Percentiles rank a stretch among this genome's conserved stretches.
These are phyloP conservation scores for Quercus parvula DNA, from an alignment of 306 rosid species.

Conservation along the genomic window DNA sequence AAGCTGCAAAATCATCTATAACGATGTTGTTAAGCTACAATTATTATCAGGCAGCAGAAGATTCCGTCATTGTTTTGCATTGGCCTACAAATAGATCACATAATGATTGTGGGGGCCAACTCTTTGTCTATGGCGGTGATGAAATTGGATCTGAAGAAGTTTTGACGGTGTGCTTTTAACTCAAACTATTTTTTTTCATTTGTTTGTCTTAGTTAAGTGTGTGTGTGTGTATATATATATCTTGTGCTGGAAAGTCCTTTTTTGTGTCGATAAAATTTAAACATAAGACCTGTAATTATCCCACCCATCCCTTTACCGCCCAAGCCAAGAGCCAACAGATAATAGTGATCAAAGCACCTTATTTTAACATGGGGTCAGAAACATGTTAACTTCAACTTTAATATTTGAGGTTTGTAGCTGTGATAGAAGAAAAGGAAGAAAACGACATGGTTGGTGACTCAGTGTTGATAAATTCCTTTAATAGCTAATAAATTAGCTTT, in stretches of 20 bases:
- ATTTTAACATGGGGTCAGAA: background rate
- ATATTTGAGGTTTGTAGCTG: background rate
- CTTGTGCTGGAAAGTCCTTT: background rate
- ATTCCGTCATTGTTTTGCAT: slow-evolving; percentile 65
- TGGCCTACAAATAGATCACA: slow-evolving; percentile 47
- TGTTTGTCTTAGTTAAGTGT: slow-evolving; percentile 12
- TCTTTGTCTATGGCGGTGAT: slow-evolving; percentile 83
- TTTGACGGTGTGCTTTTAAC: slow-evolving; percentile 51
- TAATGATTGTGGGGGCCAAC: slow-evolving; percentile 44
- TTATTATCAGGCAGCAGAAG: slow-evolving; percentile 60
- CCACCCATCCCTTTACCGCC: background rate
- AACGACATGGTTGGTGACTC: too few species aligned
- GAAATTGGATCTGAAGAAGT: slow-evolving; percentile 83
- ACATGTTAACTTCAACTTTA: background rate
- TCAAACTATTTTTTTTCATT: slow-evolving; percentile 13
- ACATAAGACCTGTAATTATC: background rate
- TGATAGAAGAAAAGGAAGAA: background rate
- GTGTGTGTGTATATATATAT: background rate
- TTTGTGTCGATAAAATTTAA: background rate
- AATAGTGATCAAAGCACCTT: background rate
- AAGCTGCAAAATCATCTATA: slow-evolving; percentile 32
- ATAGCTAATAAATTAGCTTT: background rate
- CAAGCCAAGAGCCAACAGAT: background rate
- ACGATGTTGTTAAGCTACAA: slow-evolving; percentile 69
- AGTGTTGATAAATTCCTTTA: background rate